Evolutionary conservation across 495 filamentous ascomycete genomes (phyloP), one percentile per base, ranked within the genome.

Genomic region (Chaetomium cochliodes): DNA sequence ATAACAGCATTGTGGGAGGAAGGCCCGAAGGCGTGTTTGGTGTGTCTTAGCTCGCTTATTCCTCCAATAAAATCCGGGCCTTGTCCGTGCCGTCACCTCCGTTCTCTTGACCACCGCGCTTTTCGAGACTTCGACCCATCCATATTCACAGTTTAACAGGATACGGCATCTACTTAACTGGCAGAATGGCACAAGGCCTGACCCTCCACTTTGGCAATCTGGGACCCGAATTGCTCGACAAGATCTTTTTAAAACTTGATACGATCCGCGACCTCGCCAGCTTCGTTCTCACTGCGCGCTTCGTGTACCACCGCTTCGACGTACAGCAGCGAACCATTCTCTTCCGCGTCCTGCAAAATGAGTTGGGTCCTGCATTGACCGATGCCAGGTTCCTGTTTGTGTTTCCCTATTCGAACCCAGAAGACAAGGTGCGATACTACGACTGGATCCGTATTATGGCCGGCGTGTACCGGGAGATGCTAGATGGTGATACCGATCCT

Each of bases 381-480:
- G 60, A 63, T 23, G 60, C 60, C 23, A 46, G 60, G 60, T 63
- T 63, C 42, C 60, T 63, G 2, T 63, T 30, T 23, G 22, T 54
- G 5, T 55, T 63, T 23, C 37, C 60, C 37, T 63, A 37, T 28
- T 44, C 60, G 15, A 30, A 47, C 50, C 37, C 52, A 9, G 22
- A 9, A 33, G 51, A 55, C 52, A 13, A 28, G 8, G 39, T 5
- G 9, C 26, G 44, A 49, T 60, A 59, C 42, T 47, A 58, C 25
- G 30, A 60, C 46, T 51, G 58, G 58, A 60, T 60, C n/a, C 3
- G 25, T 39, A 13, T 50, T 13, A 62, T 55, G 60, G 37, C 49
- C 37, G 50, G 44, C 26, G 58, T 51, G 11, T 60, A 60, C 46
- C 58, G 18, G 46, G 58, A 60, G 0, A 60, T 60, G 46, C n/a